Conservation (phyloP, 2,329 filamentous ascomycete genomes). For the Eutypella sp. region DNA sequence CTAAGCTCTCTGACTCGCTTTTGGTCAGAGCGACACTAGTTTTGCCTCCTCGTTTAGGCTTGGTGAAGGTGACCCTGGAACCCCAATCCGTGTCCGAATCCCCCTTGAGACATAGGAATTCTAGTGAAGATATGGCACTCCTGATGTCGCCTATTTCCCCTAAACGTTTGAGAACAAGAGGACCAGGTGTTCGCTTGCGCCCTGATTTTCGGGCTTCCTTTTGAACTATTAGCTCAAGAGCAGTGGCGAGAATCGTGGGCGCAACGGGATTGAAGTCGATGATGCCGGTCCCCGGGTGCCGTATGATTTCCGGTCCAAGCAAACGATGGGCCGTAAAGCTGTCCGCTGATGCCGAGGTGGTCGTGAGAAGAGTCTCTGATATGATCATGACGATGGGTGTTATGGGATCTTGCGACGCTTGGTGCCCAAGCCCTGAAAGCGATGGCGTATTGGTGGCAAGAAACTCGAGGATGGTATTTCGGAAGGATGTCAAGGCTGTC, state of each 20-base stretch:
- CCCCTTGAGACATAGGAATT: constrained; percentile 84
- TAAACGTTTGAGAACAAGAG: constrained; percentile 70
- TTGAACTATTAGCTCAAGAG: constrained; percentile 72
- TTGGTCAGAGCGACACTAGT: constrained; percentile 60
- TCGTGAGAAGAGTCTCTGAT: constrained; percentile 84
- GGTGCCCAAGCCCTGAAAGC: constrained; percentile 41
- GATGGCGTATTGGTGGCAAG: constrained; percentile 63
- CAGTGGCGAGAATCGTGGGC: constrained; percentile 77
- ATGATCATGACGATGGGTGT: constrained; percentile 83
- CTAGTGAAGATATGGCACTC: constrained; percentile 84
- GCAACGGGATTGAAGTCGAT: constrained; percentile 95
- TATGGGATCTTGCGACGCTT: constrained; percentile 39
- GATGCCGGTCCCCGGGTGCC: constrained; percentile 70
- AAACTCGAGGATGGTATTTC: constrained; percentile 69
- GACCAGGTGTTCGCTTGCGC: constrained; percentile 69
- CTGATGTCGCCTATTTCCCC: constrained; percentile 88
- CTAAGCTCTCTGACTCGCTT: constrained; percentile 73
- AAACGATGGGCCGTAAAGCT: constrained; percentile 90
- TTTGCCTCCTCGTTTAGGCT: constrained; percentile 57
- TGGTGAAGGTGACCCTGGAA: constrained; percentile 66
- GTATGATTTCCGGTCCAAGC: constrained; percentile 78
- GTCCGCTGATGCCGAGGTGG: constrained; percentile 77
- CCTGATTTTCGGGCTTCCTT: constrained; percentile 82
- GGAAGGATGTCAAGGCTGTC: constrained; percentile 62
- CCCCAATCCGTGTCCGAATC: constrained; percentile 72